phyloP scores from a whole-genome alignment of 768 basidiomycete genomes.

The Coprinellus micaceus region DNA sequence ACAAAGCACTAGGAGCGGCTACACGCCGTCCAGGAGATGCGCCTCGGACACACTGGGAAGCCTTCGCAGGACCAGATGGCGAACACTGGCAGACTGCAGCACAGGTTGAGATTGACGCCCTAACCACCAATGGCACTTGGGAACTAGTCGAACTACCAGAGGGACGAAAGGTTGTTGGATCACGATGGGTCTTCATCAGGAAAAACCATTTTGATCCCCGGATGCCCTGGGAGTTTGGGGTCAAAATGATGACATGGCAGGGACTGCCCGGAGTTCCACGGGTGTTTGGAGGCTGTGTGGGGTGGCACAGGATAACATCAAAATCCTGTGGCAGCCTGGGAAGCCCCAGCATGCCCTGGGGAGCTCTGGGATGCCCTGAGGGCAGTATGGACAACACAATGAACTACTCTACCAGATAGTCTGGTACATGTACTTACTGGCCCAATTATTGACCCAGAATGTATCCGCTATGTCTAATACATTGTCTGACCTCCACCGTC shows the following conservation, averaged over 20 bases:
- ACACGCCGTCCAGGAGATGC: no score
- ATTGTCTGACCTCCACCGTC: constrained; percentile 12
- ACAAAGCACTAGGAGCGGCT: no score
- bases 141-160: no score
- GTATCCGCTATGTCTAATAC: constrained; percentile 17
- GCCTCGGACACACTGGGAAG: no score
- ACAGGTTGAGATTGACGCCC: no score
- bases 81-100: no score
- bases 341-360: not conserved
- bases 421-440: constrained; percentile 24
- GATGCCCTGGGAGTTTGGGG: not conserved
- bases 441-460: constrained; percentile 26
- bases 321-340: not conserved
- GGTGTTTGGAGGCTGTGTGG: not conserved
- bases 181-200: no score
- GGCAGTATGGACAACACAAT: not conserved
- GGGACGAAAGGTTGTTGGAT: no score
- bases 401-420: constrained; percentile 21
- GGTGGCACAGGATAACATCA: not conserved
- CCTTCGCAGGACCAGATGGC: no score
- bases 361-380: not conserved
- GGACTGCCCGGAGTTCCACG: not conserved
- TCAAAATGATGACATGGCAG: not conserved
- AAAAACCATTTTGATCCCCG: not conserved
- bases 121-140: no score